Evolutionary conservation across 805 yeast species (phyloP).

Genomic region (Maudiozyma turicensis): DNA sequence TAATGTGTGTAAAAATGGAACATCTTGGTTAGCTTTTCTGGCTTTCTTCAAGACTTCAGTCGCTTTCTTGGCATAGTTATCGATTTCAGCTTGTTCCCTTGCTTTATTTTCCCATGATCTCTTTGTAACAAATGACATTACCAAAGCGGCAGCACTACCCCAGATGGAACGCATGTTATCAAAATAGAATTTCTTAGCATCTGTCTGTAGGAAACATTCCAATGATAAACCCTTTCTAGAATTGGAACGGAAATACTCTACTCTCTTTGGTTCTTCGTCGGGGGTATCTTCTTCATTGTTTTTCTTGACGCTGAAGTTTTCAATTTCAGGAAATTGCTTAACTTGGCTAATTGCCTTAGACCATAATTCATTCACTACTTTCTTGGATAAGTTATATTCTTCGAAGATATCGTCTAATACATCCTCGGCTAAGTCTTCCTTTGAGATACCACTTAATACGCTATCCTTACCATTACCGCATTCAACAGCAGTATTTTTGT

Average conservation of each 20-base stretch:
- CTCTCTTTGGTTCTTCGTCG: neutral
- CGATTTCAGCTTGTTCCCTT: constrained; percentile 33
- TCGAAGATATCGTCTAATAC: constrained; percentile 46
- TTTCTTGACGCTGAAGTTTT: too few species aligned
- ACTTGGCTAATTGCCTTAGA: neutral
- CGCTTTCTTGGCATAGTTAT: constrained; percentile 23
- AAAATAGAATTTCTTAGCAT: neutral
- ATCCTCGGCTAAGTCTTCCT: constrained; percentile 36
- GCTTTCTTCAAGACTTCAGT: constrained; percentile 40
- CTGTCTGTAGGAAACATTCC: neutral
- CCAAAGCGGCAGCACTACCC: neutral
- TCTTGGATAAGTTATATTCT: constrained; percentile 26
- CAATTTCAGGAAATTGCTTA: neutral
- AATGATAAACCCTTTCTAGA: neutral
- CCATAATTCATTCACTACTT: neutral
- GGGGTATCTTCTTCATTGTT: neutral
- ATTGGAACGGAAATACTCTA: neutral
- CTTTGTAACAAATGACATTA: constrained; percentile 11
- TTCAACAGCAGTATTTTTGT: constrained; percentile 48
- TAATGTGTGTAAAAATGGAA: constrained; percentile 51
- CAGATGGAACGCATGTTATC: neutral
- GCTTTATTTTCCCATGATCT: constrained; percentile 30
- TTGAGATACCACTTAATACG: constrained; percentile 39
- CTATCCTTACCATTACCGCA: constrained; percentile 43
- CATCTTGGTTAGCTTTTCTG: constrained; percentile 25